These are phyloP conservation scores for Rhinocladiella mackenziei DNA, from an alignment of 2,329 filamentous ascomycete species.

Conservation along the genomic window DNA sequence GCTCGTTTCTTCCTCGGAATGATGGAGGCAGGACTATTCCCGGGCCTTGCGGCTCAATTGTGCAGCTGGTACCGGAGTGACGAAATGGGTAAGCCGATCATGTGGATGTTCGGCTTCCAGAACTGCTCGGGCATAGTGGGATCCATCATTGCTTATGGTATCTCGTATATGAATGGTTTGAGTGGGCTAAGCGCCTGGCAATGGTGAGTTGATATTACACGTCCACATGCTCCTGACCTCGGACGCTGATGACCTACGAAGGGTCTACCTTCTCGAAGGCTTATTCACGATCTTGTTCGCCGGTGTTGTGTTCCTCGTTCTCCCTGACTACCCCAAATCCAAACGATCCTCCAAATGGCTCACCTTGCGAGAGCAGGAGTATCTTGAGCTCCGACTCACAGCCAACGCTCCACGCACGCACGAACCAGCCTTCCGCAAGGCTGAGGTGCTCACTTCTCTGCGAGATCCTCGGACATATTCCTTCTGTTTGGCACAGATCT, in stretches of 20 bases:
- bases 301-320: slow-evolving; percentile 37
- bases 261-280: slow-evolving; percentile 46
- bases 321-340: slow-evolving; percentile 47
- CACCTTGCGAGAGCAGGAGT: slow-evolving; percentile 45
- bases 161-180: slow-evolving; percentile 28
- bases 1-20: slow-evolving; percentile 42
- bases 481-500: slow-evolving; percentile 46
- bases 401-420: slow-evolving; percentile 41
- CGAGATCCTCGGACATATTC: slow-evolving; percentile 44
- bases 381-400: slow-evolving; percentile 47
- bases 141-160: slow-evolving; percentile 32
- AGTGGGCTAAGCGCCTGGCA: slow-evolving; percentile 29
- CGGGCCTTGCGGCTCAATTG: slow-evolving; percentile 42
- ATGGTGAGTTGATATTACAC: slow-evolving; percentile 19
- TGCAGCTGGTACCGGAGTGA: slow-evolving; percentile 42
- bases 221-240: neutral
- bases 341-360: slow-evolving; percentile 45
- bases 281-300: slow-evolving; percentile 42
- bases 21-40: slow-evolving; percentile 45
- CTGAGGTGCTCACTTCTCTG: slow-evolving; percentile 39
- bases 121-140: slow-evolving; percentile 38
- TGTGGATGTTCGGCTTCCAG: slow-evolving; percentile 44
- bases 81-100: slow-evolving; percentile 42
- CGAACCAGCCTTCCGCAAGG: slow-evolving; percentile 40
- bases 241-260: neutral